Evolutionary conservation across 2,329 filamentous ascomycete species (phyloP).

Genomic region (Cladobotryum protrusum): DNA sequence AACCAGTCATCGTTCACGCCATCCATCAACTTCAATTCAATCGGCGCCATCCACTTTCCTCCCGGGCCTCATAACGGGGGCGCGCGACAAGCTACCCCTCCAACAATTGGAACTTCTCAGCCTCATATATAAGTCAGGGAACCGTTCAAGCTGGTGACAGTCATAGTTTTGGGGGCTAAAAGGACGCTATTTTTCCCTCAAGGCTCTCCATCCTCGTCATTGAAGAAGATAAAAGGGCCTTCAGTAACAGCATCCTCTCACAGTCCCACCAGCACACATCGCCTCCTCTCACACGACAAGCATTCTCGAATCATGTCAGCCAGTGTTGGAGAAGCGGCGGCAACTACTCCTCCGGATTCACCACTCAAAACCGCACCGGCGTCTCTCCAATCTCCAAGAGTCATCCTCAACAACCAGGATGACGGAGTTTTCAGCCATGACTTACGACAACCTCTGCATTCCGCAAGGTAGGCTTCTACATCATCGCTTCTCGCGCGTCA

Average conservation of each 20-base stretch:
- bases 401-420: slow-evolving; percentile 24
- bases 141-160: neutral
- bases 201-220: neutral
- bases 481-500: neutral
- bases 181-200: no score
- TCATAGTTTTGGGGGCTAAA: no score
- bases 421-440: slow-evolving; percentile 7
- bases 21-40: no score
- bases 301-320: neutral
- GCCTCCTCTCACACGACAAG: neutral
- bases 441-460: slow-evolving; percentile 5
- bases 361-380: slow-evolving; percentile 5
- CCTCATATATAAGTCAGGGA: slow-evolving; percentile 6
- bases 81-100: neutral
- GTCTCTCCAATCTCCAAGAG: slow-evolving; percentile 22
- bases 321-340: no score
- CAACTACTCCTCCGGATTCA: slow-evolving; percentile 11
- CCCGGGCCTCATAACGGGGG: no score
- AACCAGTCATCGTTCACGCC: no score
- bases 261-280: neutral
- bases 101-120: neutral
- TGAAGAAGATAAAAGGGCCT: neutral
- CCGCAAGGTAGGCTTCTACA: slow-evolving; percentile 32
- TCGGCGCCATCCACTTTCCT: no score
- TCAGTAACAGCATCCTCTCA: neutral